Evolutionary conservation across 2,329 filamentous ascomycete genomes (phyloP), one percentile per base, ranked within the genome.

Genomic region (Aspergillus alliaceus): DNA sequence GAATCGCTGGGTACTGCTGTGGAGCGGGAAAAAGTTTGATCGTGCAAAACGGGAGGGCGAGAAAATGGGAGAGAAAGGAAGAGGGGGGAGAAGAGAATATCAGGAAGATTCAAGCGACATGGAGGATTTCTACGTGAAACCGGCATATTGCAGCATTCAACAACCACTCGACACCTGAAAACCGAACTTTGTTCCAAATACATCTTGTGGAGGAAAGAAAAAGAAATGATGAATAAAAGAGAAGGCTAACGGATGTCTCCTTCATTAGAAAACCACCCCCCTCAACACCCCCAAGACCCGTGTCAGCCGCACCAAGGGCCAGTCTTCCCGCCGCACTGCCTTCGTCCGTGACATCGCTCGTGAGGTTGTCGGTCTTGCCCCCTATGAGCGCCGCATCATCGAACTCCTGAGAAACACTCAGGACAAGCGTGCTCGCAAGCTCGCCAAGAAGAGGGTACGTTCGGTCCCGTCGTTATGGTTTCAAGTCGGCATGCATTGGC

Each of bases 391-490:
- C 82, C 92, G 95, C 78, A 91, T 99, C 72, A 96, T 99, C 78
- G 95, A 99, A 87, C 85, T 99, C 79, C 90, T 99, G 82, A 91
- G 95, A 76, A 99, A 99, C 90, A 89, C 86, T 85, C 96, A 96
- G 86, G 95, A 99, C 84, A 98, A 98, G 91, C 91, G 93, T 82
- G 93, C 93, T 75, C 88, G 93, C 73, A 97, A 97, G 89, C 90
- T 97, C 76, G 93, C 93, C 75, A 98, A 98, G 93, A 97, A 96
- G 90, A 89, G 93, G 81, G 90, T 93, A 86, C 70, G 89, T 86
- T 59, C 56, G 54, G 12, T 29, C n/a, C 46, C 25, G 34, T 57
- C 29, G 56, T 51, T 32, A 31, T 18, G 14, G 24, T 51, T 50
- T 40, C 6, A 9, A 37, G n/a, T 20, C 35, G 31, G 22, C 15